A percentile compares a stretch with the other conserved stretches of the same genome.
Conservation (phyloP, 805 yeast species). For the Saturnispora serradocipensis region DNA sequence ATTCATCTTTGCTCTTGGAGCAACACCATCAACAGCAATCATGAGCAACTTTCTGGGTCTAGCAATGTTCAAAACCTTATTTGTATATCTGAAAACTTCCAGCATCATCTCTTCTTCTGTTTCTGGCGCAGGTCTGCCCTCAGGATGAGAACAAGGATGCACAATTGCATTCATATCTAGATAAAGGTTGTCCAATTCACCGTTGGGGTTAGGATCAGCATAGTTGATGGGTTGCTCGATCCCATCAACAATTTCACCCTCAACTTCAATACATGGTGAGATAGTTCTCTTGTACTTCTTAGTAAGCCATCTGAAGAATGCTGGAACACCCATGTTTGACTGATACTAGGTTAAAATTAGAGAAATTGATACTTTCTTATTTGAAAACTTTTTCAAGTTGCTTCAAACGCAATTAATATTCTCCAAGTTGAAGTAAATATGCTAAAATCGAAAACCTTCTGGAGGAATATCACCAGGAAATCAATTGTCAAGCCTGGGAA, state of each 20-base stretch:
- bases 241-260: constrained; percentile 48
- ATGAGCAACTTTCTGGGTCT: constrained; percentile 85
- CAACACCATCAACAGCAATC: constrained; percentile 99
- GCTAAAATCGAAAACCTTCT: background rate
- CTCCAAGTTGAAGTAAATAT: background rate
- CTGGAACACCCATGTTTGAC: constrained; percentile 86
- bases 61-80: constrained; percentile 86
- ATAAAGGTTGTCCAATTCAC: constrained; percentile 88
- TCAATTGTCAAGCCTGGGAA: constrained; percentile 5
- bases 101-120: constrained; percentile 96
- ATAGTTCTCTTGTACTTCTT: constrained; percentile 89
- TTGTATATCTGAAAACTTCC: constrained; percentile 88
- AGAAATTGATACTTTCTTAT: background rate
- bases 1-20: constrained; percentile 97
- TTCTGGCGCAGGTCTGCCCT: constrained; percentile 89
- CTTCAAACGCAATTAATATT: background rate
- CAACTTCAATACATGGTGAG: constrained; percentile 79
- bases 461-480: constrained; percentile 11
- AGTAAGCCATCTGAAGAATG: constrained; percentile 94
- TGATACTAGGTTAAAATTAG: background rate
- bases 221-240: constrained; percentile 57
- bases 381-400: constrained; percentile 3
- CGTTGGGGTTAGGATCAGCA: constrained; percentile 79
- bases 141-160: constrained; percentile 98
- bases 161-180: constrained; percentile 99